These are phyloP conservation scores for Solanum stenotomum DNA, from an alignment of 257 asterid species.

Conservation along the genomic window DNA sequence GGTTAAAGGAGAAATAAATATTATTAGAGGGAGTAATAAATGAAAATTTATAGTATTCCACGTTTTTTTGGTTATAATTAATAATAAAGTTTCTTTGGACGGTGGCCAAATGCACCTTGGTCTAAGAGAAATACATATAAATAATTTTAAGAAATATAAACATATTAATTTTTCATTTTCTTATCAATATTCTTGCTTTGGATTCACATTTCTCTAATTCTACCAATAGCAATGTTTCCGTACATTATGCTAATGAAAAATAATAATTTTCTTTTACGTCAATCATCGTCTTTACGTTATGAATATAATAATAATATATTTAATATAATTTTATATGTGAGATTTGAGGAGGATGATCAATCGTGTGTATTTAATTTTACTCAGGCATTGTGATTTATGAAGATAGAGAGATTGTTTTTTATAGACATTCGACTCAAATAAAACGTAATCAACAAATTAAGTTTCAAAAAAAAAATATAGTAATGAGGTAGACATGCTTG, in stretches of 20 bases:
- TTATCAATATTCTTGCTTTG: neutral
- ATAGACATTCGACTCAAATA: too few relatives aligned
- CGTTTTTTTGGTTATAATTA: neutral
- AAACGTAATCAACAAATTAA: too few relatives aligned
- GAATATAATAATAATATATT: too few relatives aligned
- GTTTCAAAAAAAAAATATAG: too few relatives aligned
- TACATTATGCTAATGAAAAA: neutral
- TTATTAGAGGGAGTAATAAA: neutral
- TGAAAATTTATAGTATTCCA: neutral
- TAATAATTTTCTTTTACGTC: too few relatives aligned
- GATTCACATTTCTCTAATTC: too few relatives aligned
- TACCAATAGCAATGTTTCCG: neutral
- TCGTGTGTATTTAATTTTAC: neutral
- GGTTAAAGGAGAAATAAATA: neutral
- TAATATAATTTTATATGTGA: accelerated
- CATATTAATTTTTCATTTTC: neutral
- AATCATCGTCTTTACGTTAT: neutral
- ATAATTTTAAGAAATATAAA: too few relatives aligned
- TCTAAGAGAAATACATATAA: neutral
- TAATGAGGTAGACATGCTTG: neutral
- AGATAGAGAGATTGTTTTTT: neutral
- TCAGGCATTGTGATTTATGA: too few relatives aligned
- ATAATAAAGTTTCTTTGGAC: neutral
- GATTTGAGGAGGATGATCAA: neutral
- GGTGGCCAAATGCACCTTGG: neutral